Evolutionary conservation across 2,329 filamentous ascomycete species (phyloP).

Genomic region (Aspergillus piperis): DNA sequence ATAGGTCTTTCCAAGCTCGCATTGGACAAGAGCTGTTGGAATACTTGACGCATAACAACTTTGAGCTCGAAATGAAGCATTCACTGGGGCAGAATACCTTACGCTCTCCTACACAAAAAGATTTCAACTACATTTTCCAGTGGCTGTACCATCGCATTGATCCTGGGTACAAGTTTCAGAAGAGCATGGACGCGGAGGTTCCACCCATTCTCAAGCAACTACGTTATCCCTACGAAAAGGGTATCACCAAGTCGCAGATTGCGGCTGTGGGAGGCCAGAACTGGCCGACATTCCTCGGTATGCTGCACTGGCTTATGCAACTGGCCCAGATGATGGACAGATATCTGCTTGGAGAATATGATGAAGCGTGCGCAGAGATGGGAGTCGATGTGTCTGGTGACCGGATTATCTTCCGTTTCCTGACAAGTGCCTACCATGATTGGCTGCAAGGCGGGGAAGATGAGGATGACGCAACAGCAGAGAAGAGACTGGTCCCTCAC

Average conservation of each 20-base stretch:
- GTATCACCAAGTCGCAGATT: conserved; percentile 94
- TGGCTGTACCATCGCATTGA: conserved; percentile 97
- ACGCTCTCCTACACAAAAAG: conserved; percentile 94
- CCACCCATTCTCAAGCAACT: conserved; percentile 89
- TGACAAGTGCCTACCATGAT: conserved; percentile 85
- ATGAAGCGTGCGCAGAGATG: conserved; percentile 83
- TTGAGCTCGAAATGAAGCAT: conserved; percentile 97
- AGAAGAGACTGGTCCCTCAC: conserved; percentile 77
- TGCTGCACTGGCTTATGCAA: conserved; percentile 99
- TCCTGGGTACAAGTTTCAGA: conserved; percentile 87
- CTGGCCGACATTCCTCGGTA: conserved; percentile 89
- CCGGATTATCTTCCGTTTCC: conserved; percentile 89
- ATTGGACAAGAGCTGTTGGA: conserved; percentile 90
- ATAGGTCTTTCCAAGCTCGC: conserved; percentile 74
- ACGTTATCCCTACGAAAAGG: conserved; percentile 91
- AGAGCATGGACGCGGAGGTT: conserved; percentile 93
- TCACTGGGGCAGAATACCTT: conserved; percentile 86
- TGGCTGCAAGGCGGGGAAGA: conserved; percentile 94
- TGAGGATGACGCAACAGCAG: conserved; percentile 79
- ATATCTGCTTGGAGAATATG: conserved; percentile 75
- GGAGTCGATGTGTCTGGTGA: conserved; percentile 87
- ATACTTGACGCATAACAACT: conserved; percentile 89
- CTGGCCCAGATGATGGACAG: conserved; percentile 89
- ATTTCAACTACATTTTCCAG: conserved; percentile 97
- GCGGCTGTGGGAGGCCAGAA: conserved; percentile 94